Base-by-base conservation (phyloP, 495 filamentous ascomycete species). In the Entonaema liquescens region DNA sequence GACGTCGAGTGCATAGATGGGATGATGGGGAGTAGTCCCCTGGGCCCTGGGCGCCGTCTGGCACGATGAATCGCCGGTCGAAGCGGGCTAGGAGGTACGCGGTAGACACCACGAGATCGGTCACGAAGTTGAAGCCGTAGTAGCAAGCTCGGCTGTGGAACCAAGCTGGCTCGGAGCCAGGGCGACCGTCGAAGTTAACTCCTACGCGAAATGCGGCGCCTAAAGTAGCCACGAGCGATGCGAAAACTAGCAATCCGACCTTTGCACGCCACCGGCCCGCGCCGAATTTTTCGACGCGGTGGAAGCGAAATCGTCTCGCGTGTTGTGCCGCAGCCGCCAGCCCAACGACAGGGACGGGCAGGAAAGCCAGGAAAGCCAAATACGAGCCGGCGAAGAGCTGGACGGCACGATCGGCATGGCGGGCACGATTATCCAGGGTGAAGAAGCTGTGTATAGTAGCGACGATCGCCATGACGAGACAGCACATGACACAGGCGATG, bases 11-110 rank as follows among this genome's bases (percentile, higher is more conserved):
- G 29, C 28, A 54, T 33, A 5, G 59, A 54, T 25, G 70, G 40
- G 33, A 65, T 3, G 38, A 66, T 38, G 31, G 36, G 50, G 72
- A 49, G 59, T 83, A 83, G 58, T 83, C 74, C 0, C 81, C 82
- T 5, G 81, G 81, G 17, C 69, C 73, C 15, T 72, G 78, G 49
- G 76, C 77, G 25, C 82, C 82, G 62, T 84, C 79, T 0, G 90
- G 90, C n/a, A 97, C 82, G 66, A 87, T 81, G 76, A 97, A 97
- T 5, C 89, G 85, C 64, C 83, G 82, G 71, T 98, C 93, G 33
- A 95, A 86, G 23, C 93, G 84, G 3, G 80, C 80, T 5, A 91
- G 68, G 2, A 88, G 83, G 76, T 91, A 94, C 3, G 89, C 68
- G 8, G 79, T 79, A 2, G 95, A 85, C 12, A 95, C 87, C 3